Evolutionary conservation across 495 filamentous ascomycete genomes (phyloP), one percentile per base, ranked within the genome.

Genomic region (Aspergillus affinis): DNA sequence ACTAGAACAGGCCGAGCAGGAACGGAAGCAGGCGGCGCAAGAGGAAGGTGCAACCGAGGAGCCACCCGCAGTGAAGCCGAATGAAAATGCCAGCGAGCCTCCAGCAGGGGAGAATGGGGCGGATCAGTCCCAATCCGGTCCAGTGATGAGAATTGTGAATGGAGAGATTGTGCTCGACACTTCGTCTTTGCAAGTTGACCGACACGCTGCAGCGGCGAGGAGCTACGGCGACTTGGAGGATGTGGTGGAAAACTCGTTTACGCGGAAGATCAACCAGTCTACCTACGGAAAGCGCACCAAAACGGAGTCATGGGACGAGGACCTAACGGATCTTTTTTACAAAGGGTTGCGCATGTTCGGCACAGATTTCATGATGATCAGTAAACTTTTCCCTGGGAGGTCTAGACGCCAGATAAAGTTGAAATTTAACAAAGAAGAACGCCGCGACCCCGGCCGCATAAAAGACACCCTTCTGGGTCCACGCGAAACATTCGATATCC

Each of bases 351-450:
- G 83, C 27, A 91, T 90, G 82, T 97, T 95, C 69, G 95, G 94
- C 27, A 97, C 92, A 0, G 92, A 98, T 69, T 98, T 98, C 69
- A 84, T 87, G 72, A 89, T 91, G 64, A 95, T 98, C 65, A 84
- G 85, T 65, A 86, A 84, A 60, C 80, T 97, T 79, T 96, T 98
- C 67, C 85, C 86, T 0, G 84, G 84, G 29, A 82, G 89, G 20
- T 89, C 80, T 23, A 81, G 94, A 52, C 84, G 87, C 18, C 86
- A 91, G 64, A 86, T 98, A 69, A 97, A 97, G 76, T 73, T 89
- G 50, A 98, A 98, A 72, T 98, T 95, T 77, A 90, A 89, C 63
- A 89, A 88, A 55, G 94, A 98, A 73, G 95, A 98, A 74, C 80
- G 85, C n/a, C 75, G 82, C n/a, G 80, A 91, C 62, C 86, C 89